Evolutionary conservation across 352 stramenopile species (phyloP).

Genomic region (Phytophthora cryptogea): DNA sequence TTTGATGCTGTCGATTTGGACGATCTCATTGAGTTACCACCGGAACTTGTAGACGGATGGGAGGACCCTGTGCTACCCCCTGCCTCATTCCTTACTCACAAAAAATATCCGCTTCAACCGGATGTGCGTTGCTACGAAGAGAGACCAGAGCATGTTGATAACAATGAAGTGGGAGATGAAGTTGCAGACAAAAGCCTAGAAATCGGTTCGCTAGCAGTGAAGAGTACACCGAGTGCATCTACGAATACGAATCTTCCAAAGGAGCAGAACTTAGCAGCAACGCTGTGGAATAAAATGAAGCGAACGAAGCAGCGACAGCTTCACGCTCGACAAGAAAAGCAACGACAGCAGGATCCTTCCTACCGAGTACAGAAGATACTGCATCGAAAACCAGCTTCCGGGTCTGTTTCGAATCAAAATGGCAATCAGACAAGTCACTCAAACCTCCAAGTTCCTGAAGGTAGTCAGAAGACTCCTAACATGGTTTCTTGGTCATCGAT

Average conservation of each 20-base stretch:
- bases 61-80: constrained; percentile 48
- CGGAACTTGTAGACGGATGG: constrained; percentile 67
- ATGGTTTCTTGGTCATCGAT: constrained; percentile 52
- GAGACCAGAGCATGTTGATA: not conserved
- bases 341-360: constrained; percentile 48
- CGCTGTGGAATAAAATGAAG: constrained; percentile 74
- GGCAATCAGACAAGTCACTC: constrained; percentile 23
- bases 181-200: constrained; percentile 2
- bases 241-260: constrained; percentile 8
- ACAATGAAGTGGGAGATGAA: constrained; percentile 10
- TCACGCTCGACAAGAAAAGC: constrained; percentile 37
- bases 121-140: constrained; percentile 16
- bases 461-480: constrained; percentile 10
- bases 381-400: constrained; percentile 22
- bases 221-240: not conserved
- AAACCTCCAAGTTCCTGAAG: constrained; percentile 7
- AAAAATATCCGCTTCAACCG: not conserved
- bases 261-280: constrained; percentile 42
- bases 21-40: constrained; percentile 55
- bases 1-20: constrained; percentile 66
- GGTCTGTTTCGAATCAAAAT: constrained; percentile 3
- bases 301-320: constrained; percentile 53
- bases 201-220: not conserved
- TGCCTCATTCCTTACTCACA: not conserved
- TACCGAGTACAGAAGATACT: constrained; percentile 68